phyloP scores from a whole-genome alignment of 2,329 filamentous ascomycete genomes.

The Amylocarpus encephaloides region DNA sequence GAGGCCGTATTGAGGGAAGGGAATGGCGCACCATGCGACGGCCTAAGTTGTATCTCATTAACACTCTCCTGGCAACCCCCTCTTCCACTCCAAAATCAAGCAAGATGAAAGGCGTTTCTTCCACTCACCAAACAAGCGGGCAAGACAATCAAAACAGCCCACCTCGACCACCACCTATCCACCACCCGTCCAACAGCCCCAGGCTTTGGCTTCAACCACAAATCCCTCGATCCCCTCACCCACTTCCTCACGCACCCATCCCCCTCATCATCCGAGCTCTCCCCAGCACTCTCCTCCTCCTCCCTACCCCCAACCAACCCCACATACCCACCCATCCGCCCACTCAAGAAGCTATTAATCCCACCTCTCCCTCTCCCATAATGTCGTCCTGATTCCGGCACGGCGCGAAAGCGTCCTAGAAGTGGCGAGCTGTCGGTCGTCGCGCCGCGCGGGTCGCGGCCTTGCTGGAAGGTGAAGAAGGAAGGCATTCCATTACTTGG shows the following conservation, averaged over 20 bases:
- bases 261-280: slow-evolving; percentile 25
- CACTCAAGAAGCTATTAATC: slow-evolving; percentile 16
- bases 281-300: slow-evolving; percentile 32
- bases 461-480: slow-evolving; percentile 63
- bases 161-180: slow-evolving; percentile 58
- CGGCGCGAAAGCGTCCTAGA: slow-evolving; percentile 59
- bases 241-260: slow-evolving; percentile 25
- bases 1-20: slow-evolving; percentile 57
- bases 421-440: slow-evolving; percentile 51
- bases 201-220: slow-evolving; percentile 57
- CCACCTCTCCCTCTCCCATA: slow-evolving; percentile 16
- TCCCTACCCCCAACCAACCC: slow-evolving; percentile 39
- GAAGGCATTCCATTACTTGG: slow-evolving; percentile 45
- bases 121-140: slow-evolving; percentile 52
- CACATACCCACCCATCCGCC: slow-evolving; percentile 39
- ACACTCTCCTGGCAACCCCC: too few species aligned
- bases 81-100: neutral
- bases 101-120: too few species aligned
- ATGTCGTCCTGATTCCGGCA: slow-evolving; percentile 40
- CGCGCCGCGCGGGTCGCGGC: slow-evolving; percentile 49
- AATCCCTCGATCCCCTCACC: slow-evolving; percentile 37
- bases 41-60: slow-evolving; percentile 45
- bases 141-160: slow-evolving; percentile 53
- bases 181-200: slow-evolving; percentile 51
- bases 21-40: slow-evolving; percentile 58